Conservation (phyloP, 257 asterid species). For the Ophiorrhiza pumila region DNA sequence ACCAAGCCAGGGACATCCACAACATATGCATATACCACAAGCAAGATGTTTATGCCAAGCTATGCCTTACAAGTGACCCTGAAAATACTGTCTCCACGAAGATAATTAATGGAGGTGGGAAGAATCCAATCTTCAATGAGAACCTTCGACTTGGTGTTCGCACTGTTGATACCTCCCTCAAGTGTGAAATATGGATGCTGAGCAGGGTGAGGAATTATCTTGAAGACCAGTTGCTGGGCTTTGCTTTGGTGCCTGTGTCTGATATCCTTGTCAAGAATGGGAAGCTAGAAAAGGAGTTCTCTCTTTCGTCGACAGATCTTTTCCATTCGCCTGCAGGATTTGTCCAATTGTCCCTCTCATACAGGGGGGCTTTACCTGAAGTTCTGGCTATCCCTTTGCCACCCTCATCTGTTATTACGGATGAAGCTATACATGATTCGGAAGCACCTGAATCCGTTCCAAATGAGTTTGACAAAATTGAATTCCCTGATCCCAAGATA, state of each 20-base stretch:
- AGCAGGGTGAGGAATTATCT: conserved; percentile 91
- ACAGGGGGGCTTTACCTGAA: conserved; percentile 66
- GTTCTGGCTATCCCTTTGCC: conserved; percentile 58
- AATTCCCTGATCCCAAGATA: conserved; percentile 91
- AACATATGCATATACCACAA: conserved; percentile 96
- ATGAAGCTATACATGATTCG: conserved; percentile 27
- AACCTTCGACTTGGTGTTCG: conserved; percentile 53
- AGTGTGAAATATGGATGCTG: conserved; percentile 96
- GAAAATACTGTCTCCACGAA: conserved; percentile 71
- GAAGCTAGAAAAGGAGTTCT: conserved; percentile 78
- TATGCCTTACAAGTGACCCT: conserved; percentile 82
- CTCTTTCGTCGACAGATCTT: conserved; percentile 89
- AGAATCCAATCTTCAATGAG: conserved; percentile 82
- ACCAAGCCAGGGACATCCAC: conserved; percentile 89
- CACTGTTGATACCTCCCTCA: conserved; percentile 64
- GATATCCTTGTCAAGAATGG: conserved; percentile 60
- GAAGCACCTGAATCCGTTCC: conserved; percentile 37
- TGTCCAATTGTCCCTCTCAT: conserved; percentile 72
- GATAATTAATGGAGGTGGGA: conserved; percentile 87
- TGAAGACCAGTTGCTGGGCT: conserved; percentile 91
- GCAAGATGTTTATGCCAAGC: conserved; percentile 90
- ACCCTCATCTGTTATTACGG: conserved; percentile 29
- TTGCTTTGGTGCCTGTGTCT: conserved; percentile 82
- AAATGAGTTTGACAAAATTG: conserved; percentile 62
- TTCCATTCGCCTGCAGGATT: conserved; percentile 99